Percentiles rank a stretch among this genome's conserved stretches.
Evolutionary conservation across 768 basidiomycete genomes (phyloP).

Genomic region (Pleurotus citrinopileatus): DNA sequence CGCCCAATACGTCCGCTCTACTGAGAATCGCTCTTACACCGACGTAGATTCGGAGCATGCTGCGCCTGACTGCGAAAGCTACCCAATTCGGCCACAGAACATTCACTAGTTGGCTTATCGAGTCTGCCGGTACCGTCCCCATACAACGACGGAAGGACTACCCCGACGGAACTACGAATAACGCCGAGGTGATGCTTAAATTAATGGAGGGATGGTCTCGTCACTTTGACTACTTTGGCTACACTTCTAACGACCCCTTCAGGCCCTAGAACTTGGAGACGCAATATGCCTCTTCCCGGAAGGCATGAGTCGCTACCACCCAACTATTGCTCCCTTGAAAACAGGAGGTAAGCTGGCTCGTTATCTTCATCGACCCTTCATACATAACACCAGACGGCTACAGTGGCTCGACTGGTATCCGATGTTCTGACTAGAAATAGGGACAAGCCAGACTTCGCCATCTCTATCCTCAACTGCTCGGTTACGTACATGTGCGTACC

Average conservation of each 20-base stretch:
- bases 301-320: slow-evolving; percentile 82
- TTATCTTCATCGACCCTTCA: neutral
- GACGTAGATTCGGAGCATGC: slow-evolving; percentile 66
- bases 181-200: slow-evolving; percentile 63
- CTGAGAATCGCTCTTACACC: neutral
- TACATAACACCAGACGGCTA: slow-evolving; percentile 3
- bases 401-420: slow-evolving; percentile 80
- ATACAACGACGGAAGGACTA: slow-evolving; percentile 76
- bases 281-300: slow-evolving; percentile 85
- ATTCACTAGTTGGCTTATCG: slow-evolving; percentile 89
- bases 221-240: neutral
- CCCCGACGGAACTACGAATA: slow-evolving; percentile 53
- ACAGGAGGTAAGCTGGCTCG: slow-evolving; percentile 62
- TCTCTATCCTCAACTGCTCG: slow-evolving; percentile 74
- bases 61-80: slow-evolving; percentile 85
- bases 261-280: slow-evolving; percentile 77
- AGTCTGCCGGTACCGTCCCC: slow-evolving; percentile 84
- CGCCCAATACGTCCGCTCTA: neutral
- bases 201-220: slow-evolving; percentile 55
- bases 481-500: slow-evolving; percentile 76
- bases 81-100: slow-evolving; percentile 82
- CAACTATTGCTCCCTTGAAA: slow-evolving; percentile 83
- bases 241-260: slow-evolving; percentile 5
- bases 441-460: slow-evolving; percentile 64
- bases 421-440: slow-evolving; percentile 72